A percentile compares a stretch with the other conserved stretches of the same genome.
phyloP scores from a whole-genome alignment of 257 asterid species.

The Thymus mandschuricus region DNA sequence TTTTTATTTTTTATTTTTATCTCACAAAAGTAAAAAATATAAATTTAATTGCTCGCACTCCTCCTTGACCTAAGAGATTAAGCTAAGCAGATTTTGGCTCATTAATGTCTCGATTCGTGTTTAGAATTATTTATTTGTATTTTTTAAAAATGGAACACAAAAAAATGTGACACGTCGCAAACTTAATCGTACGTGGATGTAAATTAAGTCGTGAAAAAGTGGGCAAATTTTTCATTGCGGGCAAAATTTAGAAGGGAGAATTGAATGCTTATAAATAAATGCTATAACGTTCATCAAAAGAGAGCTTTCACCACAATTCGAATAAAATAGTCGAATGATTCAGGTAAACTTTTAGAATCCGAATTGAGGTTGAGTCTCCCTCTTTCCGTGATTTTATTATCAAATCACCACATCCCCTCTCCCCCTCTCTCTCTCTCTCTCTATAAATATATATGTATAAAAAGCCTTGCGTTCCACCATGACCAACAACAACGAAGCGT shows the following conservation, averaged over 20 bases:
- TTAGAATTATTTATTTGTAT: neutral
- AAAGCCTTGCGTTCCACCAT: neutral
- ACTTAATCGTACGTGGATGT: neutral
- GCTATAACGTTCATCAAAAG: constrained; percentile 28
- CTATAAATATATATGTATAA: neutral
- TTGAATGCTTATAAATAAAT: constrained; percentile 17
- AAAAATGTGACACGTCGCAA: neutral
- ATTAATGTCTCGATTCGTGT: neutral
- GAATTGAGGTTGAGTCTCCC: constrained; percentile 9
- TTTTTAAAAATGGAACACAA: neutral
- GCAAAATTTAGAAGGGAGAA: neutral
- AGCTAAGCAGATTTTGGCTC: too few species aligned
- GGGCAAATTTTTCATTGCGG: neutral
- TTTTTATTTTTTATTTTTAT: neutral
- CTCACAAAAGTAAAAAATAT: too few species aligned
- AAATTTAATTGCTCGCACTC: too few species aligned
- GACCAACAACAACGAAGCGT: constrained; percentile 18
- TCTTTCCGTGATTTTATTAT: constrained; percentile 31
- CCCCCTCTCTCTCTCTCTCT: neutral
- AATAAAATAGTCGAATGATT: constrained; percentile 36
- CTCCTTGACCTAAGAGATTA: too few species aligned
- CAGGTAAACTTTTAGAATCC: neutral
- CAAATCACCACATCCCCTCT: neutral
- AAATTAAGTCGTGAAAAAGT: neutral
- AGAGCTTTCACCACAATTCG: constrained; percentile 34